Evolutionary conservation across 805 yeast species (phyloP).

Genomic region (Wickerhamiella sergipiensis): DNA sequence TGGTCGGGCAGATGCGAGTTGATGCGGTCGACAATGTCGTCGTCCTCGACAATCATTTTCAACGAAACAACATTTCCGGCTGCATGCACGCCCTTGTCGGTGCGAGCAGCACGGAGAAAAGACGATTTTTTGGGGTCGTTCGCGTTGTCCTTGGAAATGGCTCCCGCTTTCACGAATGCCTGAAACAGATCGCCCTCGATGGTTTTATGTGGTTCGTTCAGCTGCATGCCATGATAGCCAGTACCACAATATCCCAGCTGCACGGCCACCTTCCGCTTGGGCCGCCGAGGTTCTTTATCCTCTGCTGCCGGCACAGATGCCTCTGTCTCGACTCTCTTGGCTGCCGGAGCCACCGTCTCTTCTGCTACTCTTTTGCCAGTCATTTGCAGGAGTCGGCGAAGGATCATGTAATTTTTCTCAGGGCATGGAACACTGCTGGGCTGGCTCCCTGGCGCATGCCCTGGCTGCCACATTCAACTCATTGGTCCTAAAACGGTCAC

Average conservation of each 20-base stretch:
- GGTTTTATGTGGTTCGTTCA: slow-evolving; percentile 76
- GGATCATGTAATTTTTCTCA: neutral
- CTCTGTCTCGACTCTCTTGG: neutral
- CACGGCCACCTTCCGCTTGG: slow-evolving; percentile 75
- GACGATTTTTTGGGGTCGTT: slow-evolving; percentile 79
- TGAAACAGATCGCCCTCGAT: slow-evolving; percentile 80
- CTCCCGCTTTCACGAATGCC: slow-evolving; percentile 78
- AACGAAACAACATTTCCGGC: slow-evolving; percentile 84
- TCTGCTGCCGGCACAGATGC: neutral
- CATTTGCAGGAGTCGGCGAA: neutral
- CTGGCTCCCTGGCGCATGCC: neutral
- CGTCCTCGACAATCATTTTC: slow-evolving; percentile 75
- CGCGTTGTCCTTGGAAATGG: slow-evolving; percentile 73
- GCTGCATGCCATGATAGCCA: slow-evolving; percentile 93
- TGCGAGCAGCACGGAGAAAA: slow-evolving; percentile 47
- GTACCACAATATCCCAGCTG: slow-evolving; percentile 92
- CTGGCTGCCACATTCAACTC: too few relatives aligned
- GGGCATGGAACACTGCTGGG: neutral
- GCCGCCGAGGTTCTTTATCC: slow-evolving; percentile 25
- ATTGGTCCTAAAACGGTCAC: too few relatives aligned
- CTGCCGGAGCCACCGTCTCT: neutral
- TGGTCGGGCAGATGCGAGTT: slow-evolving; percentile 69
- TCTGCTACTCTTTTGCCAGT: neutral
- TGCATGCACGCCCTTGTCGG: slow-evolving; percentile 96
- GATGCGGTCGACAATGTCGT: slow-evolving; percentile 56